Conservation (phyloP, 192 early-diverging fungal genomes). For the Coemansia nantahalensis region DNA sequence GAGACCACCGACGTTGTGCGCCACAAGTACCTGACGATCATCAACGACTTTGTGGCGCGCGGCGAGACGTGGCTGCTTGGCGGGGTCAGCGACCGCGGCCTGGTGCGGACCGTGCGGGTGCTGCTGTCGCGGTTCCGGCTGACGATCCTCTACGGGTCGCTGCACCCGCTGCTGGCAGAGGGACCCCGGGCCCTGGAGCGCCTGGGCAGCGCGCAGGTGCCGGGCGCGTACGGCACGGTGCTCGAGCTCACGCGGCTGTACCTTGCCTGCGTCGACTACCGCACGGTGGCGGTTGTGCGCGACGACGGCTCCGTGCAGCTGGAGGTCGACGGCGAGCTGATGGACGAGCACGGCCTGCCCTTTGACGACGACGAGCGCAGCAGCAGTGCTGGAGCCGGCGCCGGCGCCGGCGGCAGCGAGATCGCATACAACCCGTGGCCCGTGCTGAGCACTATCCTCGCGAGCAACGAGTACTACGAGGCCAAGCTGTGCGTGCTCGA, state of each 20-base stretch:
- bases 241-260: slow-evolving; percentile 34
- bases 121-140: slow-evolving; percentile 46
- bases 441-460: slow-evolving; percentile 18
- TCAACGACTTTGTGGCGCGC: slow-evolving; percentile 43
- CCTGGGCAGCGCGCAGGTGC: slow-evolving; percentile 16
- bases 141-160: slow-evolving; percentile 38
- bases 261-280: slow-evolving; percentile 40
- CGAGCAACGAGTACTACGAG: slow-evolving; percentile 41
- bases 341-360: slow-evolving; percentile 18
- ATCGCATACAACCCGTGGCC: slow-evolving; percentile 35
- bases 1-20: slow-evolving; percentile 56
- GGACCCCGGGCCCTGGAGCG: slow-evolving; percentile 1
- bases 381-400: background rate
- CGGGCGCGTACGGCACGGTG: slow-evolving; percentile 42
- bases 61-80: slow-evolving; percentile 39
- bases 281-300: slow-evolving; percentile 17
- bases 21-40: slow-evolving; percentile 29
- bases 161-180: slow-evolving; percentile 34
- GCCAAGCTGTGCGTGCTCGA: slow-evolving; percentile 34
- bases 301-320: slow-evolving; percentile 31
- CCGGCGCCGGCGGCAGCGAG: slow-evolving; percentile 7
- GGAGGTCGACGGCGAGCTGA: slow-evolving; percentile 18
- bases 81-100: slow-evolving; percentile 7
- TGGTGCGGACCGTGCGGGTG: slow-evolving; percentile 11
- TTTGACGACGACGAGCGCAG: background rate